phyloP scores from a whole-genome alignment of 352 stramenopile genomes.

The Globisporangium megalacanthum region DNA sequence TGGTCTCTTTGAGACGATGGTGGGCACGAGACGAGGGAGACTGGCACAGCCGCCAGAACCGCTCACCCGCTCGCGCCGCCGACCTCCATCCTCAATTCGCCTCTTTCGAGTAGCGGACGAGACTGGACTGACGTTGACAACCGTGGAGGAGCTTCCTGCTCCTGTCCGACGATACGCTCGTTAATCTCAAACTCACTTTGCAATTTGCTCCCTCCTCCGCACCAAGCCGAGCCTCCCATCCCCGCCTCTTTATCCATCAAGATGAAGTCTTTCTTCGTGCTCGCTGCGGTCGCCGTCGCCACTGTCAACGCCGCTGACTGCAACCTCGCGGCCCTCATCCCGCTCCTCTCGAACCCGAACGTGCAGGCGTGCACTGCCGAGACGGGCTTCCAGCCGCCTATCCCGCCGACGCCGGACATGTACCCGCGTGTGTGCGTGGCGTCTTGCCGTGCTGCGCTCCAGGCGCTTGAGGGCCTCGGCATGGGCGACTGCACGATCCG shows the following conservation, averaged over 20 bases:
- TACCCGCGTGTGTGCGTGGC: slow-evolving; percentile 19
- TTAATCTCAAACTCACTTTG: no score
- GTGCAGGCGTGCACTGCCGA: slow-evolving; percentile 3
- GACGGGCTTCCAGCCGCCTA: slow-evolving; percentile 15
- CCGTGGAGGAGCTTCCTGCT: no score
- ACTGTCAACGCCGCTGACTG: slow-evolving; percentile 2
- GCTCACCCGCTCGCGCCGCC: no score
- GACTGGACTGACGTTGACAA: no score
- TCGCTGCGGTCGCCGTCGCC: neutral
- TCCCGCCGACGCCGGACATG: neutral
- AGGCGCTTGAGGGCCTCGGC: slow-evolving; percentile 9
- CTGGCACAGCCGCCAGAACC: no score
- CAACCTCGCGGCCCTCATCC: neutral
- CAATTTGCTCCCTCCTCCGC: slow-evolving; percentile 31
- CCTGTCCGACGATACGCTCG: no score
- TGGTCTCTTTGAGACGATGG: no score
- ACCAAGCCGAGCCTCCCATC: slow-evolving; percentile 16
- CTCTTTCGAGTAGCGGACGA: no score
- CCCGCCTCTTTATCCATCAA: neutral
- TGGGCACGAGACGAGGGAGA: no score
- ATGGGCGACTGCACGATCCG: slow-evolving; percentile 21
- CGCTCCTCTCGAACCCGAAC: neutral
- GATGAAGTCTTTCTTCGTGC: slow-evolving; percentile 10
- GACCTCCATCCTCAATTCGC: no score
- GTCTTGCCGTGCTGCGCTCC: slow-evolving; percentile 18